These are phyloP conservation scores for Solanum pennellii DNA, from an alignment of 257 asterid species.

Conservation along the genomic window DNA sequence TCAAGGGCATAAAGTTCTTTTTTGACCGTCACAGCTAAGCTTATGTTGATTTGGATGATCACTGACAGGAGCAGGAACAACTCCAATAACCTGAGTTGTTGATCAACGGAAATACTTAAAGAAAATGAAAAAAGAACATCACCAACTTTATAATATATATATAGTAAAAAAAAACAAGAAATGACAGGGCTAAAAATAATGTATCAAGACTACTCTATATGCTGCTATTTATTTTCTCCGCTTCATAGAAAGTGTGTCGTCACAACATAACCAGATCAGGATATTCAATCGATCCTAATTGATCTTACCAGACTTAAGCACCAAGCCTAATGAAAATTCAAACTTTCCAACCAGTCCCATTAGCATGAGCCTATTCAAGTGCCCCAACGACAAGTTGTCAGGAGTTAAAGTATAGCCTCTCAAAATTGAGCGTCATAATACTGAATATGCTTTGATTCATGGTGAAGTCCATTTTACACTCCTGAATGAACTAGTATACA, in stretches of 20 bases:
- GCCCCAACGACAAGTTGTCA: not conserved
- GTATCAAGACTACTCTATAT: not conserved
- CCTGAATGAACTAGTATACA: not conserved
- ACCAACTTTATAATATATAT: not conserved
- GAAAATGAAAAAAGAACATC: constrained; percentile 5
- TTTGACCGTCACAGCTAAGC: constrained; percentile 18
- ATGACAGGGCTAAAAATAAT: not conserved
- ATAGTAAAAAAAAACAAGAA: not conserved
- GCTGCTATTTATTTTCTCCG: not conserved
- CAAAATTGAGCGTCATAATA: not conserved
- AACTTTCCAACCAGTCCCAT: not conserved
- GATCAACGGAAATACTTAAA: constrained; percentile 44
- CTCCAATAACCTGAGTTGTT: constrained; percentile 57
- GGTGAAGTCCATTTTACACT: not conserved
- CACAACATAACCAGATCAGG: not conserved
- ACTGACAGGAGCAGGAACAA: constrained; percentile 44
- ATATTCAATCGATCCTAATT: not conserved
- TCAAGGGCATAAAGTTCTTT: constrained; percentile 15
- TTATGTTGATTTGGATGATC: constrained; percentile 27
- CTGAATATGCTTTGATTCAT: not conserved
- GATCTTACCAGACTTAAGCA: not conserved
- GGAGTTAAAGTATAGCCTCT: not conserved
- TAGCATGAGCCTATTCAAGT: not conserved
- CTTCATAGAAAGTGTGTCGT: not conserved
- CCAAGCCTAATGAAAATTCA: not conserved